These are phyloP conservation scores for Tremella fuciformis DNA, from an alignment of 768 basidiomycete genomes.

Conservation along the genomic window DNA sequence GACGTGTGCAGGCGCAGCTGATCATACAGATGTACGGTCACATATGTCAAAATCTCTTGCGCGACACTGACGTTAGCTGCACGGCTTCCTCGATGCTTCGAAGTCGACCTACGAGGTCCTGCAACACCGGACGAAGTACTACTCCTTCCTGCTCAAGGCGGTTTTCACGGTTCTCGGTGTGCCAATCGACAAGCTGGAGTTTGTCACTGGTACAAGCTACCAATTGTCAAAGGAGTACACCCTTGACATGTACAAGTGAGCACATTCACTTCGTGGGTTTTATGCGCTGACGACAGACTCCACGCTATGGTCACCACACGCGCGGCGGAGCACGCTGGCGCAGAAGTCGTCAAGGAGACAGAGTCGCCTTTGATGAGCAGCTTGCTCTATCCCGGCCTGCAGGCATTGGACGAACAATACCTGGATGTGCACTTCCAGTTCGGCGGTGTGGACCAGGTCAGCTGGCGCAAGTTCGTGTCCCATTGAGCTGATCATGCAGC, in stretches of 20 bases:
- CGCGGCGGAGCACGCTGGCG: slow-evolving; percentile 96
- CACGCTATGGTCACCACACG: slow-evolving; percentile 90
- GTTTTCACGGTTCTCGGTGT: slow-evolving; percentile 88
- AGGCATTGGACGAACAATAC: slow-evolving; percentile 97
- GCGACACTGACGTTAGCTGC: slow-evolving; percentile 56
- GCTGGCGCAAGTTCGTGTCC: slow-evolving; percentile 24
- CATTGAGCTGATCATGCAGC: slow-evolving; percentile 55
- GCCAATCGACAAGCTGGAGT: slow-evolving; percentile 74
- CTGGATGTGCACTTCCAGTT: slow-evolving; percentile 95
- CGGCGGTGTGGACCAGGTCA: slow-evolving; percentile 92
- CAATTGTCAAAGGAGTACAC: slow-evolving; percentile 89
- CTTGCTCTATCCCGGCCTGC: slow-evolving; percentile 89
- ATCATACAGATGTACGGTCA: slow-evolving; percentile 2
- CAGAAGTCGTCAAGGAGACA: slow-evolving; percentile 97
- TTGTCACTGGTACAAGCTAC: slow-evolving; percentile 88
- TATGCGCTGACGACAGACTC: slow-evolving; percentile 54
- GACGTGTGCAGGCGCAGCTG: not conserved
- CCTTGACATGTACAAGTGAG: slow-evolving; percentile 78
- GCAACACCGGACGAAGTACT: slow-evolving; percentile 81
- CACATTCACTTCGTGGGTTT: too few species aligned
- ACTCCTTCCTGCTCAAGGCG: slow-evolving; percentile 72
- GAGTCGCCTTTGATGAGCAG: slow-evolving; percentile 87
- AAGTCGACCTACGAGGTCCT: slow-evolving; percentile 95
- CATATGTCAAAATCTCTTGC: not conserved
- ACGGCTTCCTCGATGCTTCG: slow-evolving; percentile 95